Evolutionary conservation across 441 rosid genomes (phyloP), one percentile per base, ranked within the genome.

Genomic region (Adansonia gregorii): DNA sequence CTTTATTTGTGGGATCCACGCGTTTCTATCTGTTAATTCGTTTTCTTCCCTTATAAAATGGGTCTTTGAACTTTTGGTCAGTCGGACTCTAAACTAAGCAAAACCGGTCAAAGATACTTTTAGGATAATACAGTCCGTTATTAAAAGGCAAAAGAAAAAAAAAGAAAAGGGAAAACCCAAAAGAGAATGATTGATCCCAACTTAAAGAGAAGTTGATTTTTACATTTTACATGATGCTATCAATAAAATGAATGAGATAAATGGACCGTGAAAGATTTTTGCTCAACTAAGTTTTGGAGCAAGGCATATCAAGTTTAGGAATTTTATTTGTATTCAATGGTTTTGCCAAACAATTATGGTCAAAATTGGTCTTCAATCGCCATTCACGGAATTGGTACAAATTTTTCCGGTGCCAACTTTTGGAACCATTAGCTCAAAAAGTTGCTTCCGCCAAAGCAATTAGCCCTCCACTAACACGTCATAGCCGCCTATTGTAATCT

Each of bases 1-100:
- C 6, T 49, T 35, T 19, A 43, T 8, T 3, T 39, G 67, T 73
- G 72, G 78, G 78, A 63, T 75, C 78, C 78, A 75, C 78, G 27
- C 78, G 78, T 64, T 49, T 75, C 63, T 45, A 64, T 64, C 51
- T 52, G 20, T 64, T 75, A 15, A 63, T 51, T 63, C 72, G 78
- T 51, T 64, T 64, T 63, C 15, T 63, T 1, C 31, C 48, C n/a
- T 54, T 31, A 0, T 1, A 52, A 17, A 31, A 31, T 6, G 73
- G 43, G 59, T 48, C 73, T 6, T 69, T 51, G 4, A 0, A 7
- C 15, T 14, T 10, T 45, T 45, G 31, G 15, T 41, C 24, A 8
- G 11, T 15, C 6, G 9, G 46, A 31, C 22, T 35, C 10, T 8
- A 12, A 24, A 11, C 8, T 4, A 24, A 10, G 66, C 66, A 61